These are phyloP conservation scores for Brasilioporus rufonigricans DNA, from an alignment of 768 basidiomycete species.

Conservation along the genomic window DNA sequence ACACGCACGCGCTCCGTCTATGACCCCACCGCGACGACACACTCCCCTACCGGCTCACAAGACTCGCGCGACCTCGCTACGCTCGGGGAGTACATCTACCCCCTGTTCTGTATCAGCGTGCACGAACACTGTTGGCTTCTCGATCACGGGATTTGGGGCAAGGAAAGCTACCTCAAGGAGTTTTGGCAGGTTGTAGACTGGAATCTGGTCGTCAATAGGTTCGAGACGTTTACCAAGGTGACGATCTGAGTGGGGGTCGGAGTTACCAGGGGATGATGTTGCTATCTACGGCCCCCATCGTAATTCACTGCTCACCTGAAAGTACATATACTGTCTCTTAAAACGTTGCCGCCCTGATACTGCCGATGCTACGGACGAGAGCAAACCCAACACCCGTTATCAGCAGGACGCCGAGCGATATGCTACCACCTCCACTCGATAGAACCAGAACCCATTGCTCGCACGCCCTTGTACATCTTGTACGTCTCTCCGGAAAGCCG, in stretches of 20 bases:
- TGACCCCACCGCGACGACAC: constrained; percentile 17
- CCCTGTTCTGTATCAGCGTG: constrained; percentile 74
- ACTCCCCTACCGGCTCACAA: constrained; percentile 7
- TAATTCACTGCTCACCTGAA: constrained; percentile 26
- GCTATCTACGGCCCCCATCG: constrained; percentile 8
- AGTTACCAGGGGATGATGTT: not conserved
- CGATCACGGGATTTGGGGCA: constrained; percentile 88
- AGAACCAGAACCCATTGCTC: constrained; percentile 45
- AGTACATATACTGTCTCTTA: constrained; percentile 15
- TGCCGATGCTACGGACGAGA: not conserved
- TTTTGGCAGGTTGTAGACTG: constrained; percentile 87
- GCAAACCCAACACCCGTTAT: not conserved
- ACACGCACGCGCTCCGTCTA: constrained; percentile 26
- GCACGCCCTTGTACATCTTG: constrained; percentile 91
- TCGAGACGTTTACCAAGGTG: constrained; percentile 21
- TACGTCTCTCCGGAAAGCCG: constrained; percentile 77
- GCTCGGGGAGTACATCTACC: constrained; percentile 60
- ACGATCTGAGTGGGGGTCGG: constrained; percentile 8
- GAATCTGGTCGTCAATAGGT: constrained; percentile 48
- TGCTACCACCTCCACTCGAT: constrained; percentile 35
- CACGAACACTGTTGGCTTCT: constrained; percentile 90
- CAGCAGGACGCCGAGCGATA: not conserved
- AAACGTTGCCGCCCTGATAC: not conserved
- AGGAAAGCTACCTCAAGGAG: constrained; percentile 78
- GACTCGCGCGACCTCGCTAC: constrained; percentile 24